These are phyloP conservation scores for Phytophthora citrophthora DNA, from an alignment of 352 stramenopile genomes.

Conservation along the genomic window DNA sequence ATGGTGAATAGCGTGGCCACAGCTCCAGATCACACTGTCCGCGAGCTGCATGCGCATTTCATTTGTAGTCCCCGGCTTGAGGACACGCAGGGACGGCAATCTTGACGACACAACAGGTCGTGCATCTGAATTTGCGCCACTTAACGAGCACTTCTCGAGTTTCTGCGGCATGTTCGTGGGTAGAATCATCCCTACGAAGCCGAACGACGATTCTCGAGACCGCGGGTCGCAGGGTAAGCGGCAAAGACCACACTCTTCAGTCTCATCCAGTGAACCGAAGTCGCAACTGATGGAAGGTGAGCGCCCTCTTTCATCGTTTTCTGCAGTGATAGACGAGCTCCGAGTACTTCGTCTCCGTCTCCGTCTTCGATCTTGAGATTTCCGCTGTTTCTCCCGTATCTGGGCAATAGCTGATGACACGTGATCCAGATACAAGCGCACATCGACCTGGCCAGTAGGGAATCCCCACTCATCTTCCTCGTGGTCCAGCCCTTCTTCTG, in stretches of 20 bases:
- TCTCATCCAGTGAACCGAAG: constrained; percentile 27
- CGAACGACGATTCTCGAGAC: constrained; percentile 55
- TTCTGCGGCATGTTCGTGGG: constrained; percentile 59
- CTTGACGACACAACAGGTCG: constrained; percentile 18
- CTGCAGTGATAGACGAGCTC: constrained; percentile 31
- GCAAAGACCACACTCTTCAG: constrained; percentile 70
- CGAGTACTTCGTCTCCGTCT: constrained; percentile 44
- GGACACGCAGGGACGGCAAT: constrained; percentile 34
- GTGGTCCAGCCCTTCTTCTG: constrained; percentile 54
- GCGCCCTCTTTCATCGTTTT: constrained; percentile 18
- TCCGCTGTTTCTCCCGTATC: constrained; percentile 56
- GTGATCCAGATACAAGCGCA: constrained; percentile 74
- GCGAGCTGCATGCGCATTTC: constrained; percentile 44
- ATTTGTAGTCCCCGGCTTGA: constrained; percentile 35
- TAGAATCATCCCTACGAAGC: constrained; percentile 74
- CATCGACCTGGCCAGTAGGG: constrained; percentile 71
- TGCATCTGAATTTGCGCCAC: constrained; percentile 4
- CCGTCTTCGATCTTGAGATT: constrained; percentile 33
- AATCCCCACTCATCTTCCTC: constrained; percentile 84
- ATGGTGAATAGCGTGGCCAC: constrained; percentile 74
- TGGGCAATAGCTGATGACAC: constrained; percentile 66
- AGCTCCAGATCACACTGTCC: constrained; percentile 71
- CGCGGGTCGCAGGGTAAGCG: constrained; percentile 59
- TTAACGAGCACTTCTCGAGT: constrained; percentile 27
- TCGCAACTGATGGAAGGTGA: constrained; percentile 33